Percentiles rank a stretch among this genome's conserved stretches.
Evolutionary conservation across 371 early-diverging fungal genomes (phyloP).

Genomic region (Syncephalastrum contaminatum): DNA sequence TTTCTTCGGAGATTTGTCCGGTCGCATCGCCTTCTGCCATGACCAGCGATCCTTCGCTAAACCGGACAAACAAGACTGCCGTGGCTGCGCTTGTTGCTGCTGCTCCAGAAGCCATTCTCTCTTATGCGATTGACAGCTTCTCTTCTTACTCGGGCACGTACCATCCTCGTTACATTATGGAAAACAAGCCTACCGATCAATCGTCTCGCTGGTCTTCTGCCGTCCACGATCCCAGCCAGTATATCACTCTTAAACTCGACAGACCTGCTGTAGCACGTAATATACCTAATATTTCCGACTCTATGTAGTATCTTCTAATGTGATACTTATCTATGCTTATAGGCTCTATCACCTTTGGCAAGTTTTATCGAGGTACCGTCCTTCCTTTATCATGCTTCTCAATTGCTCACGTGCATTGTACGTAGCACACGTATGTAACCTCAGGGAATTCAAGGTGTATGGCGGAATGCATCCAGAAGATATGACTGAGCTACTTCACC

Average conservation of each 20-base stretch:
- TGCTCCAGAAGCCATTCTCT: slow-evolving; percentile 14
- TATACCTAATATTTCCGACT: slow-evolving; percentile 9
- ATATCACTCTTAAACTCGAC: slow-evolving; percentile 73
- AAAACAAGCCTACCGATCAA: slow-evolving; percentile 76
- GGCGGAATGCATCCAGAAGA: slow-evolving; percentile 79
- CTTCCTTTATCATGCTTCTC: slow-evolving; percentile 35
- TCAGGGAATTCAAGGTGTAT: slow-evolving; percentile 95
- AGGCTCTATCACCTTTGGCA: slow-evolving; percentile 93
- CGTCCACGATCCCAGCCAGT: slow-evolving; percentile 82
- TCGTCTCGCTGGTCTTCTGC: slow-evolving; percentile 85
- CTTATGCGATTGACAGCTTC: slow-evolving; percentile 60
- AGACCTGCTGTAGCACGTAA: slow-evolving; percentile 72
- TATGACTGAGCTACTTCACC: slow-evolving; percentile 85
- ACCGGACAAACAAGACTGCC: too few species aligned
- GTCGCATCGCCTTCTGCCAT: slow-evolving; percentile 2
- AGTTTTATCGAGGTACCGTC: slow-evolving; percentile 80
- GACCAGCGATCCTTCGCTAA: background rate
- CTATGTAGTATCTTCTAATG: slow-evolving; percentile 4
- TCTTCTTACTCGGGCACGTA: slow-evolving; percentile 78
- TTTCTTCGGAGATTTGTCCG: slow-evolving; percentile 2
- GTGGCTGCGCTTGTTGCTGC: slow-evolving; percentile 8
- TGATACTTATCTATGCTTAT: slow-evolving; percentile 4
- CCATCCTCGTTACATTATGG: slow-evolving; percentile 75
- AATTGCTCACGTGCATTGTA: slow-evolving; percentile 5
- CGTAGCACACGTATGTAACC: slow-evolving; percentile 91